phyloP scores from a whole-genome alignment of 2,329 filamentous ascomycete genomes.

The Leptographium wingfieldii region DNA sequence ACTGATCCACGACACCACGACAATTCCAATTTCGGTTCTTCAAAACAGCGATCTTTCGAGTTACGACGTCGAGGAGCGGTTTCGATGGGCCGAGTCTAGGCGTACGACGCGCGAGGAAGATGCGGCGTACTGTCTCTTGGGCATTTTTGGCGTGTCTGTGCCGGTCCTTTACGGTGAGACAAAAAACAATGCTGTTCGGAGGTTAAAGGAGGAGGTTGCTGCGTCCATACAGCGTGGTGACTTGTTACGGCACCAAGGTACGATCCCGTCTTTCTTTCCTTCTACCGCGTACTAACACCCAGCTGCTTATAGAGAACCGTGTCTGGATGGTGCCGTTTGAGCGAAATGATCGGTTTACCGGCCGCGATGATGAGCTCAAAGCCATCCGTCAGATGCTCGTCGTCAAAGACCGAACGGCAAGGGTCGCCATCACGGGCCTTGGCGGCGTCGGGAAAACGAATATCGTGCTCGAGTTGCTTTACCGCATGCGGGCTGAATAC shows the following conservation, averaged over 20 bases:
- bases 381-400: conserved; percentile 9
- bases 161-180: conserved; percentile 12
- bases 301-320: background rate
- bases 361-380: conserved; percentile 11
- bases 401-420: conserved; percentile 13
- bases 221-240: conserved; percentile 8
- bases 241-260: background rate
- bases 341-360: conserved; percentile 17
- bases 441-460: conserved; percentile 27
- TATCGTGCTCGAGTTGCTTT: conserved; percentile 24
- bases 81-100: conserved; percentile 9
- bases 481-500: conserved; percentile 14
- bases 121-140: conserved; percentile 12
- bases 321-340: conserved; percentile 14
- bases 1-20: conserved; percentile 14
- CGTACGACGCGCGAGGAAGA: conserved; percentile 11
- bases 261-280: background rate
- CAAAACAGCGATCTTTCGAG: conserved; percentile 6
- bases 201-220: conserved; percentile 9
- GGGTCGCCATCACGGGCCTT: conserved; percentile 18
- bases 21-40: conserved; percentile 13
- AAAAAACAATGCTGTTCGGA: background rate
- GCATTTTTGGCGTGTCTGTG: conserved; percentile 12
- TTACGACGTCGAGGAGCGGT: conserved; percentile 14
- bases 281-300: background rate